phyloP scores from a whole-genome alignment of 2,329 filamentous ascomycete species.

The Fusarium equiseti region DNA sequence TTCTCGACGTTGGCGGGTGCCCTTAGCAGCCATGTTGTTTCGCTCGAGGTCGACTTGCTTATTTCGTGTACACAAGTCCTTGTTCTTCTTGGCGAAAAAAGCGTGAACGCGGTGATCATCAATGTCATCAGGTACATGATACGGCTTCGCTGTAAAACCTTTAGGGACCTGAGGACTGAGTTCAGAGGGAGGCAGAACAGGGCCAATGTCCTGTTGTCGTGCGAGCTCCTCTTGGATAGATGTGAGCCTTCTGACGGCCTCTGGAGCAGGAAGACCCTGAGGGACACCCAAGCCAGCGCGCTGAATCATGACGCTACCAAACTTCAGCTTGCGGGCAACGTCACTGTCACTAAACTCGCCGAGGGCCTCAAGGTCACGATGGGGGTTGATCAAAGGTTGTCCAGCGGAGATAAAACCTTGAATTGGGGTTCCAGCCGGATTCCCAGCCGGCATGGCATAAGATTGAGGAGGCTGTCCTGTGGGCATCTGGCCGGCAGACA shows the following conservation, averaged over 20 bases:
- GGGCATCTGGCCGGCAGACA: background rate
- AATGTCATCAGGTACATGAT: slow-evolving; percentile 25
- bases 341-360: background rate
- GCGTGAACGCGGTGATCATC: slow-evolving; percentile 1
- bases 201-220: slow-evolving; percentile 41
- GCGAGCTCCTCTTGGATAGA: slow-evolving; percentile 42
- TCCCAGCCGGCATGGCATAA: background rate
- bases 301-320: background rate
- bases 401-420: background rate
- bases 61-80: slow-evolving; percentile 37
- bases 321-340: background rate
- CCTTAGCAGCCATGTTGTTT: slow-evolving; percentile 56
- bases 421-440: background rate
- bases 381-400: background rate
- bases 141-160: background rate
- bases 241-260: slow-evolving; percentile 27
- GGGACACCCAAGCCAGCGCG: background rate
- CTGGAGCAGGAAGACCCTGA: background rate
- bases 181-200: slow-evolving; percentile 46
- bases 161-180: slow-evolving; percentile 30
- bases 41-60: slow-evolving; percentile 49
- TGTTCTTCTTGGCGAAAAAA: slow-evolving; percentile 20
- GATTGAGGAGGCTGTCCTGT: background rate
- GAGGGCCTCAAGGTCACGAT: background rate
- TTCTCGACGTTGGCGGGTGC: slow-evolving; percentile 50